phyloP scores from a whole-genome alignment of 495 filamentous ascomycete species.

The Jackrogersella minutella region DNA sequence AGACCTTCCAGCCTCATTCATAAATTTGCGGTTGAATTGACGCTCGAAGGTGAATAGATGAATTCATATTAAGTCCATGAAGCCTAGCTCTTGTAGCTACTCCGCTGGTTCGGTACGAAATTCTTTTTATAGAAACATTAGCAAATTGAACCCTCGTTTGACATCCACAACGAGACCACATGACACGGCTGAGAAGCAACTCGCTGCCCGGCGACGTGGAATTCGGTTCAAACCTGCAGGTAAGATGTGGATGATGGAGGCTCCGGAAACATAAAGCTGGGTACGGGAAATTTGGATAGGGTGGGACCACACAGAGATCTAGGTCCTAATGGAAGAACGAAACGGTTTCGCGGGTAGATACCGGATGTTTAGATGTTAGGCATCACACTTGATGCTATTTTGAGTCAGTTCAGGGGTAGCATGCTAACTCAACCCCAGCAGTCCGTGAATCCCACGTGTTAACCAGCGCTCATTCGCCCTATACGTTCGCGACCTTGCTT shows the following conservation, averaged over 20 bases:
- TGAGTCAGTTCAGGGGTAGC: constrained; percentile 34
- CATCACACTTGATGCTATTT: constrained; percentile 49
- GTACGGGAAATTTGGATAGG: constrained; percentile 18
- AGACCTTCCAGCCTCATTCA: constrained; percentile 42
- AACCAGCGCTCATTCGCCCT: background rate
- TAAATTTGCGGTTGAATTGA: constrained; percentile 61
- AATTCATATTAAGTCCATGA: constrained; percentile 54
- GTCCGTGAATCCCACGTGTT: background rate
- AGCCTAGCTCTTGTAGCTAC: constrained; percentile 43
- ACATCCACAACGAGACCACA: constrained; percentile 21
- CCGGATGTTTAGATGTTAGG: background rate
- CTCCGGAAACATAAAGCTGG: constrained; percentile 29
- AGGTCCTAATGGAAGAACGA: constrained; percentile 33
- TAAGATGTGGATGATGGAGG: constrained; percentile 25
- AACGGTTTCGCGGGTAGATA: constrained; percentile 8
- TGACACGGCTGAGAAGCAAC: constrained; percentile 31
- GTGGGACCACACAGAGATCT: constrained; percentile 32
- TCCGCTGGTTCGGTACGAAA: constrained; percentile 35
- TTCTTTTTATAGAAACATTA: constrained; percentile 56
- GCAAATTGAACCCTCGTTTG: constrained; percentile 24
- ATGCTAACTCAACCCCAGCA: background rate
- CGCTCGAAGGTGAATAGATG: constrained; percentile 52
- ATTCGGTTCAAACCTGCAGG: constrained; percentile 9
- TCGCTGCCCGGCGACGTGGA: constrained; percentile 14
- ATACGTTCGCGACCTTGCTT: background rate